A percentile compares a stretch with the other conserved stretches of the same genome.
phyloP scores from a whole-genome alignment of 129 eudicot species.

The Helichrysum umbraculigerum region DNA sequence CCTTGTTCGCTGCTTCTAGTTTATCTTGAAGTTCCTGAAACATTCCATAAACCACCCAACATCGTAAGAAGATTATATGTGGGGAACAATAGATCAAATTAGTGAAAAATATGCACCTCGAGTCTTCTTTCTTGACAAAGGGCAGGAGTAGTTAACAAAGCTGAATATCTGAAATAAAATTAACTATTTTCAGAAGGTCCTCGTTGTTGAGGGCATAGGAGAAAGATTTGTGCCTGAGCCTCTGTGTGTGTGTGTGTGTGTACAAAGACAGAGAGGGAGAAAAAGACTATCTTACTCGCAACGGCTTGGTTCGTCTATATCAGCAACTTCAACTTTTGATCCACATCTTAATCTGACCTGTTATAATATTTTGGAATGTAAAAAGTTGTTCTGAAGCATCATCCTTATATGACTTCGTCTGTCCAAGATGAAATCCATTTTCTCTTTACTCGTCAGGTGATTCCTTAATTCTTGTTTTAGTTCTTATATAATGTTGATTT shows the following conservation, averaged over 20 bases:
- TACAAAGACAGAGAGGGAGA: constrained; percentile 13
- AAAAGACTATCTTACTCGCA: constrained; percentile 74
- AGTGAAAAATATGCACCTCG: constrained; percentile 43
- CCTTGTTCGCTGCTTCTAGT: constrained; percentile 62
- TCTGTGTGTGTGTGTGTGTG: background rate
- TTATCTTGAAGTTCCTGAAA: constrained; percentile 81
- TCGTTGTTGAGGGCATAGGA: background rate
- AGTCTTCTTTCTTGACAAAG: constrained; percentile 80
- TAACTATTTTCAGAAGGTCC: background rate
- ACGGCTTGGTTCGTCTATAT: constrained; percentile 98
- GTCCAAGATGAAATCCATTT: background rate
- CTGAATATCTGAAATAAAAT: constrained; percentile 60
- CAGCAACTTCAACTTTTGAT: constrained; percentile 77
- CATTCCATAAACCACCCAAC: constrained; percentile 4
- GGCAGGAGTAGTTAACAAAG: constrained; percentile 78
- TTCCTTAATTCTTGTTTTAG: background rate
- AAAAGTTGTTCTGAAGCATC: constrained; percentile 9
- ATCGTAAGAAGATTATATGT: constrained; percentile 11
- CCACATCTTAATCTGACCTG: constrained; percentile 98
- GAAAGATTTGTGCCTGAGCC: background rate
- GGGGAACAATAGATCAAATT: background rate
- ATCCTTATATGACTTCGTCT: constrained; percentile 3
- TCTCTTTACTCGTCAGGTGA: background rate
- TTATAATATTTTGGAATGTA: background rate
- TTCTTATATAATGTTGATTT: background rate